phyloP scores from a whole-genome alignment of 1,139 yeast species.

The Pichia cactophila region DNA sequence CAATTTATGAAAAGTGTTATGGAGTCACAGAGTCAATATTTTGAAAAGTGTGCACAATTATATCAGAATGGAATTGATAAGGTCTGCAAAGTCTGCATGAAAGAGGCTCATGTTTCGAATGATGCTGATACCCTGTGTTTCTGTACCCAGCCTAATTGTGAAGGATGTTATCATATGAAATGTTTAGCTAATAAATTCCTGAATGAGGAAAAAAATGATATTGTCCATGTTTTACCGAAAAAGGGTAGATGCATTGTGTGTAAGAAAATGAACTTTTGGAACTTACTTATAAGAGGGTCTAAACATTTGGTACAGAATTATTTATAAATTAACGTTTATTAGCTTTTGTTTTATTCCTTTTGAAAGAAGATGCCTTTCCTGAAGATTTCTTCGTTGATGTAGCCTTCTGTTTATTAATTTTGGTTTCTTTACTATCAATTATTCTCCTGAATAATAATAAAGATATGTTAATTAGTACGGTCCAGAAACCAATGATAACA shows the following conservation, averaged over 20 bases:
- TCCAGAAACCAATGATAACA: conserved; percentile 35
- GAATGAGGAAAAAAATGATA: conserved; percentile 13
- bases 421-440: too few species aligned
- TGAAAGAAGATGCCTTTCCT: conserved; percentile 22
- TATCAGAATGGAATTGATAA: conserved; percentile 1
- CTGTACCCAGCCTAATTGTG: conserved; percentile 34
- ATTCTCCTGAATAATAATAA: too few species aligned
- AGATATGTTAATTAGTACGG: conserved; percentile 16
- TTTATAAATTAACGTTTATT: not conserved
- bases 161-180: conserved; percentile 34
- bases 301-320: conserved; percentile 1
- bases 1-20: conserved; percentile 13
- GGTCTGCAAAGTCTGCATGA: conserved; percentile 16
- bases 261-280: conserved; percentile 34
- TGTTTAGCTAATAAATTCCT: conserved; percentile 33
- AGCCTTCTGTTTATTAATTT: conserved; percentile 10
- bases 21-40: conserved; percentile 13
- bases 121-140: conserved; percentile 21
- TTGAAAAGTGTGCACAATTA: conserved; percentile 10
- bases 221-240: conserved; percentile 32
- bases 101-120: conserved; percentile 20
- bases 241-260: conserved; percentile 38
- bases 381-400: conserved; percentile 16
- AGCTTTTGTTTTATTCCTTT: conserved; percentile 27
- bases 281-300: conserved; percentile 28